phyloP scores from a whole-genome alignment of 768 basidiomycete species.

The Clitopilus passeckerianus region DNA sequence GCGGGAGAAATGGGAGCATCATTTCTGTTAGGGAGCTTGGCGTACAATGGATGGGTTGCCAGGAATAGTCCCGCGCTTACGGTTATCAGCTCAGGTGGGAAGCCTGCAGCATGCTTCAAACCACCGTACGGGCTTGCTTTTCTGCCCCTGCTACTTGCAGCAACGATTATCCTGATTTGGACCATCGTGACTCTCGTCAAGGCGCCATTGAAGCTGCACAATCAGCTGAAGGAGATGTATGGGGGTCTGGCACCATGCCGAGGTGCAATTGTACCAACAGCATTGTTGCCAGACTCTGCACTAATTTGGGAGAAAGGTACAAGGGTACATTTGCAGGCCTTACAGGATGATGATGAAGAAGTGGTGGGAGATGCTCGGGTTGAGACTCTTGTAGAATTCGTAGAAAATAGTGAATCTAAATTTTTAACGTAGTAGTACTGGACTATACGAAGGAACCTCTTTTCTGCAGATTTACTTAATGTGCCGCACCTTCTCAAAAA shows the following conservation, averaged over 20 bases:
- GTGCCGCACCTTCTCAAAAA: too few relatives aligned
- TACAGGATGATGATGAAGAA: slow-evolving; percentile 1
- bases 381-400: slow-evolving; percentile 3
- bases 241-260: too few relatives aligned
- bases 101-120: neutral
- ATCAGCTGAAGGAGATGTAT: too few relatives aligned
- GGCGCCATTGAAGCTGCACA: too few relatives aligned
- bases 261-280: too few relatives aligned
- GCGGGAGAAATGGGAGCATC: neutral
- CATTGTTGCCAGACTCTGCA: neutral
- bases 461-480: too few relatives aligned
- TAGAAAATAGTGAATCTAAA: slow-evolving; percentile 1
- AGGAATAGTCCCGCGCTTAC: neutral
- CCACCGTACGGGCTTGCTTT: neutral
- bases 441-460: too few relatives aligned
- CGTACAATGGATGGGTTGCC: neutral
- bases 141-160: neutral
- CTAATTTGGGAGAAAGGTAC: slow-evolving; percentile 10
- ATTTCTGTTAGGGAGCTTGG: neutral
- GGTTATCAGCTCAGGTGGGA: neutral
- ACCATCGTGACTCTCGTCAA: neutral
- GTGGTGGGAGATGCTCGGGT: neutral
- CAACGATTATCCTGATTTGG: neutral
- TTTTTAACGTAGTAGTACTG: neutral
- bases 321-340: slow-evolving; percentile 5